Evolutionary conservation across 176 grass and related monocot species (phyloP).

Genomic region (Tillandsia leiboldiana): DNA sequence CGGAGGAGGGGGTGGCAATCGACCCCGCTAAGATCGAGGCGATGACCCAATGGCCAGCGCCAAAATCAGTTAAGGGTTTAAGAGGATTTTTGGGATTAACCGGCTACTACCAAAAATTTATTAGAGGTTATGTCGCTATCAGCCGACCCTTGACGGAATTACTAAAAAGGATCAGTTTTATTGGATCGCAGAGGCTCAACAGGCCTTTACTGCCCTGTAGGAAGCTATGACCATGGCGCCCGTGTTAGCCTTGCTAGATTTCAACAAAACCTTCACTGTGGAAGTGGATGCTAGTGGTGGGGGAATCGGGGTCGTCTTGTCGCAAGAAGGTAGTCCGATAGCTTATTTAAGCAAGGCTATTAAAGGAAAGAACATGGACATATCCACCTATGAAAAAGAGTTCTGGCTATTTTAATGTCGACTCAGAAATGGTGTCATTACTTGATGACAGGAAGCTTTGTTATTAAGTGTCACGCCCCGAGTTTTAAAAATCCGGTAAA

Average conservation of each 20-base stretch:
- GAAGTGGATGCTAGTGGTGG: too few relatives aligned
- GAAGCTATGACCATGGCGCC: not conserved
- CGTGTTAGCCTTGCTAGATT: not conserved
- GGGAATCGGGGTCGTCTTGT: not conserved
- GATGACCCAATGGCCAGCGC: accelerated
- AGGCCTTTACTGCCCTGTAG: not conserved
- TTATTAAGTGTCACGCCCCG: too few relatives aligned
- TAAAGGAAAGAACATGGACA: not conserved
- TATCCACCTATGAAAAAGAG: not conserved
- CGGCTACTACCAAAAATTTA: not conserved
- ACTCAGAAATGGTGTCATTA: not conserved
- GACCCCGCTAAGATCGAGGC: not conserved
- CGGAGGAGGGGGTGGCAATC: not conserved
- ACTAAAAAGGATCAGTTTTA: not conserved
- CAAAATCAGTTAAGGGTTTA: not conserved
- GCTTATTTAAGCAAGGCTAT: not conserved
- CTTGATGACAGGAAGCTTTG: not conserved
- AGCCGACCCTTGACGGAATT: not conserved
- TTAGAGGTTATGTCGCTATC: not conserved
- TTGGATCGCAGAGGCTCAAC: not conserved
- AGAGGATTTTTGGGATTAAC: not conserved
- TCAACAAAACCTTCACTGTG: not conserved
- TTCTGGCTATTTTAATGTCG: not conserved
- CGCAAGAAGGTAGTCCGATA: not conserved
- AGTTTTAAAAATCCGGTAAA: too few relatives aligned